A percentile compares a stretch with the other conserved stretches of the same genome.
Conservation (phyloP, 106 monocot species). For the Allium fistulosum region DNA sequence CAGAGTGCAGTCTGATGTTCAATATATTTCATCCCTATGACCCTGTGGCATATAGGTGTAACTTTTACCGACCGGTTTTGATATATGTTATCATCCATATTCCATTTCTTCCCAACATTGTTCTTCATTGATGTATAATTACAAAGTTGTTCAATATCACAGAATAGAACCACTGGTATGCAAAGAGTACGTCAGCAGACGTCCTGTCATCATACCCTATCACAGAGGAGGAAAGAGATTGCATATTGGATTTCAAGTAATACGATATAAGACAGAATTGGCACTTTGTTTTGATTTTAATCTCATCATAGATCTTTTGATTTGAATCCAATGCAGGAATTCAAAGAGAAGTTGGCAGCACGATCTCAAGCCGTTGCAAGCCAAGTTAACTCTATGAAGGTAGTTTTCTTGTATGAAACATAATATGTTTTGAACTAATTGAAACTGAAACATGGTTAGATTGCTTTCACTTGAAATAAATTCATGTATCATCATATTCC, state of each 20-base stretch:
- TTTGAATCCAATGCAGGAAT: constrained; percentile 54
- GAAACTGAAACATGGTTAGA: neutral
- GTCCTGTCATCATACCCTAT: constrained; percentile 89
- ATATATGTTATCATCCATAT: no score
- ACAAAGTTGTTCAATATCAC: constrained; percentile 5
- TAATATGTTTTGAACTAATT: no score
- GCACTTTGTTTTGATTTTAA: neutral
- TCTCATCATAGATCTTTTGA: constrained; percentile 1
- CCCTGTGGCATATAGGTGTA: constrained; percentile 96
- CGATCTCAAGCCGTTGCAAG: constrained; percentile 38
- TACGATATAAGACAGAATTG: neutral
- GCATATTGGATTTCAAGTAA: constrained; percentile 92
- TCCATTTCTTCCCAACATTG: no score
- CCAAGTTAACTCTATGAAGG: constrained; percentile 53
- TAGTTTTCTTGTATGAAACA: constrained; percentile 1
- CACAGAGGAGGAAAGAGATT: constrained; percentile 92
- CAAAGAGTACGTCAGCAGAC: constrained; percentile 71
- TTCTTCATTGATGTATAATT: no score
- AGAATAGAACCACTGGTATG: constrained; percentile 98
- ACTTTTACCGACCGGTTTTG: no score
- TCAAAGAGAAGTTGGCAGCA: constrained; percentile 55
- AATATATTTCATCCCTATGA: constrained; percentile 99
- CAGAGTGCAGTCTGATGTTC: constrained; percentile 82
- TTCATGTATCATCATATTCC: neutral
- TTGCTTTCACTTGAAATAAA: neutral